Evolutionary conservation across 495 filamentous ascomycete genomes (phyloP), one percentile per base, ranked within the genome.

Genomic region (Aspergillus cristatus): DNA sequence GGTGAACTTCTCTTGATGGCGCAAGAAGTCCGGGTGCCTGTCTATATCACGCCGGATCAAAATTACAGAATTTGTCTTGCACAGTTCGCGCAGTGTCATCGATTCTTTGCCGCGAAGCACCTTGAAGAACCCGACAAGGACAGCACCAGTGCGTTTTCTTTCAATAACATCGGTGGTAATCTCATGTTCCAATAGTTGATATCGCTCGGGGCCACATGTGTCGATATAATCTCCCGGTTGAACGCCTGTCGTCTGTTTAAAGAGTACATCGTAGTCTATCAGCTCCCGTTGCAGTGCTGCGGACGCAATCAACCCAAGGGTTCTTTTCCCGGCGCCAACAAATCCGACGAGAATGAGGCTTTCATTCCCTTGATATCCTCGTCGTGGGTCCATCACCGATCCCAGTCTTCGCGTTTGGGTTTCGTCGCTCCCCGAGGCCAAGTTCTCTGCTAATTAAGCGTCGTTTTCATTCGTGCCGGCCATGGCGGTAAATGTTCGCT

Each of bases 301-400:
- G 3, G 80, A 79, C n/a, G 76, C 80, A 31, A 86, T 80, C 42
- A 86, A 73, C 3, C 76, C 80, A 6, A 86, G 65, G 0, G 76
- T 82, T 18, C 75, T 73, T 56, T 85, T 85, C 14, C 81, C 81
- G 14, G 75, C 75, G 2, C 80, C 79, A 24, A 76, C 72, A 33
- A 78, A 71, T 26, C 82, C 82, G n/a, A 85, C 70, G 6, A 86
- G 66, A 11, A 84, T 72, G 32, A 86, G 68, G 1, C 79, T 82
- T n/a, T n/a, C n/a, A n/a, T n/a, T n/a, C n/a, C n/a, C n/a, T n/a
- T n/a, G n/a, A n/a, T n/a, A n/a, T n/a, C n/a, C n/a, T n/a, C n/a
- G n/a, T n/a, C n/a, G n/a, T n/a, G n/a, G n/a, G n/a, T n/a, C n/a
- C n/a, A n/a, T n/a, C n/a, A n/a, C n/a, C n/a, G n/a, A n/a, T n/a